phyloP scores from a whole-genome alignment of 345 rosid species.

The Noccaea bulbosa region DNA sequence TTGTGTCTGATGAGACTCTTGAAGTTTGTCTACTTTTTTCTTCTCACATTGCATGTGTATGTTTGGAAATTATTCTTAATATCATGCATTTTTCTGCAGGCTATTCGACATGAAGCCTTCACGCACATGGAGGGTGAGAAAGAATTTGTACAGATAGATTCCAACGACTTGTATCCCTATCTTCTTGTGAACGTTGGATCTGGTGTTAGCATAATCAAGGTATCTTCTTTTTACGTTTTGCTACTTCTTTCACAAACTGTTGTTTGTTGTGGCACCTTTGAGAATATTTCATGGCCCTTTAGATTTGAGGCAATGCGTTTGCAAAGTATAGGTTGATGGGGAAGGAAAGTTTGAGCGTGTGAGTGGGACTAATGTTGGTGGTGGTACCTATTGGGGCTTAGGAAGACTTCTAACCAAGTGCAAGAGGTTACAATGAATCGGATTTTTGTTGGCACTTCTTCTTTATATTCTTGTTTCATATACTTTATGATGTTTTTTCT shows the following conservation, averaged over 20 bases:
- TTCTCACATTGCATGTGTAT: not conserved
- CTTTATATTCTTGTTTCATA: constrained; percentile 1
- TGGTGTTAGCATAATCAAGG: constrained; percentile 99
- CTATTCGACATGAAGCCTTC: constrained; percentile 99
- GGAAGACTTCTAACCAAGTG: constrained; percentile 94
- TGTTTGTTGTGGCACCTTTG: constrained; percentile 3
- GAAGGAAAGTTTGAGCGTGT: constrained; percentile 97
- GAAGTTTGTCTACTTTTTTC: not conserved
- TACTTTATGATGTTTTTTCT: constrained; percentile 23
- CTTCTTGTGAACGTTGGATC: constrained; percentile 98
- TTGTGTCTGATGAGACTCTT: constrained; percentile 3
- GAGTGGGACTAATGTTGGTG: constrained; percentile 98
- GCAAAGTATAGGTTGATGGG: constrained; percentile 73
- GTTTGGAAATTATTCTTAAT: not conserved
- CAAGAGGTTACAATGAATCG: constrained; percentile 62
- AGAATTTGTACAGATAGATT: constrained; percentile 94
- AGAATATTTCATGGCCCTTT: not conserved
- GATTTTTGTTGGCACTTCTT: constrained; percentile 28
- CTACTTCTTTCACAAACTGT: constrained; percentile 8
- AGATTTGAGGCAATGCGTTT: constrained; percentile 21
- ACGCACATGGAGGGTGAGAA: constrained; percentile 94
- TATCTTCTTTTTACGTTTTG: constrained; percentile 35
- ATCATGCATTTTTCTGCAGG: constrained; percentile 50
- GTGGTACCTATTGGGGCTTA: constrained; percentile 98
- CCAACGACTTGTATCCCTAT: constrained; percentile 90